phyloP scores from a whole-genome alignment of 2,329 filamentous ascomycete species.

The Dendrostoma leiphaemia region DNA sequence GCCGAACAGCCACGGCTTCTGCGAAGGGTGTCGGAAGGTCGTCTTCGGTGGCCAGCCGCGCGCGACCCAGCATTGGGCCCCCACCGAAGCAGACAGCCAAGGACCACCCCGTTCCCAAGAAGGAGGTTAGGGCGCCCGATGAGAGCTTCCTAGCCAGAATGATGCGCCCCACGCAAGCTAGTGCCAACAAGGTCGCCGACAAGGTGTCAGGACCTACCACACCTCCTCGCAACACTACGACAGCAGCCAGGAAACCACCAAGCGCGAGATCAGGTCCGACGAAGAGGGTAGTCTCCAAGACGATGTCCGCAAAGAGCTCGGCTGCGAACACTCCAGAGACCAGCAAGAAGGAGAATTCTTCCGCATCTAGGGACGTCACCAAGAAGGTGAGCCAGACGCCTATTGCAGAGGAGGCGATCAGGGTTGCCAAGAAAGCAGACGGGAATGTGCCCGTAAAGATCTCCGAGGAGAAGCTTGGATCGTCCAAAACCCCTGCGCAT shows the following conservation, averaged over 20 bases:
- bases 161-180: constrained; percentile 71
- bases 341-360: constrained; percentile 14
- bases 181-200: constrained; percentile 55
- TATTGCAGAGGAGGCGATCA: constrained; percentile 20
- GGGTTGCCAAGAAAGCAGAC: constrained; percentile 17
- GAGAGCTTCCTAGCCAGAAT: constrained; percentile 76
- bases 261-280: constrained; percentile 23
- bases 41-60: constrained; percentile 41
- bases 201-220: constrained; percentile 47
- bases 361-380: constrained; percentile 21
- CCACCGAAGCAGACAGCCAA: constrained; percentile 57
- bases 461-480: neutral
- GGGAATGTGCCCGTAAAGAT: constrained; percentile 12
- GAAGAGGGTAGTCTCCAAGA: constrained; percentile 23
- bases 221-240: constrained; percentile 42
- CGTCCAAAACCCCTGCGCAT: constrained; percentile 10
- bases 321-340: constrained; percentile 13
- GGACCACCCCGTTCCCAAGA: constrained; percentile 45
- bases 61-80: constrained; percentile 52
- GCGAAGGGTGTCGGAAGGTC: constrained; percentile 41
- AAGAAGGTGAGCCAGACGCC: constrained; percentile 23
- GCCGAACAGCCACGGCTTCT: constrained; percentile 32
- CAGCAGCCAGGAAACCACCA: constrained; percentile 18
- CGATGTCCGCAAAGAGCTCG: constrained; percentile 10
- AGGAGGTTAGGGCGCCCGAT: constrained; percentile 54